A percentile compares a stretch with the other conserved stretches of the same genome.
Evolutionary conservation across 148 eudicot species (phyloP).

Genomic region (Fagopyrum tataricum): DNA sequence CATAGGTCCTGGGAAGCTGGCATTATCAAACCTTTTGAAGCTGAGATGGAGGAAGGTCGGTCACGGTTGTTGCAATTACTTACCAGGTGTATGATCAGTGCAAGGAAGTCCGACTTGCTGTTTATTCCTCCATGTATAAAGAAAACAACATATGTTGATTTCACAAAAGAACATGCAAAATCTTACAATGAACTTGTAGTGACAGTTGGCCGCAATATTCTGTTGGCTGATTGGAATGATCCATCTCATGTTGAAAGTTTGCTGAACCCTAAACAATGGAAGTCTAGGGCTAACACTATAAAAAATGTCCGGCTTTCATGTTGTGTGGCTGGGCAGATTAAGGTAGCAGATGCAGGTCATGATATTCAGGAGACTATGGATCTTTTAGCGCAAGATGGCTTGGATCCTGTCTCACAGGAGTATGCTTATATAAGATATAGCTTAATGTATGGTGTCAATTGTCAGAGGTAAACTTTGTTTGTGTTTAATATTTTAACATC

Average conservation of each 20-base stretch:
- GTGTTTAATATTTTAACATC: neutral
- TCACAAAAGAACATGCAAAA: conserved; percentile 73
- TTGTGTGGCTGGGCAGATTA: conserved; percentile 93
- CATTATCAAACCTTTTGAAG: conserved; percentile 83
- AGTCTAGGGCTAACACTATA: conserved; percentile 59
- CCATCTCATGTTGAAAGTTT: conserved; percentile 96
- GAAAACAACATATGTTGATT: conserved; percentile 55
- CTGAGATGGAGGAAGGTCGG: conserved; percentile 87
- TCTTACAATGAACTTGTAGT: conserved; percentile 89
- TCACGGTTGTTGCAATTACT: conserved; percentile 69
- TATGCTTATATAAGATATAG: conserved; percentile 51
- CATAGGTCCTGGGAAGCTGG: conserved; percentile 83
- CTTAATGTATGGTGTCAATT: conserved; percentile 64
- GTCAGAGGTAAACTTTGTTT: conserved; percentile 60
- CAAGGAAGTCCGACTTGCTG: conserved; percentile 73
- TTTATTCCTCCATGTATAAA: conserved; percentile 87
- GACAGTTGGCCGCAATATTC: conserved; percentile 82
- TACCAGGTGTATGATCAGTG: conserved; percentile 93
- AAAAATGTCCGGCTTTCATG: conserved; percentile 88
- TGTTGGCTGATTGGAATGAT: conserved; percentile 99
- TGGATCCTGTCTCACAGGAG: conserved; percentile 66
- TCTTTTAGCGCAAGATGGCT: conserved; percentile 53
- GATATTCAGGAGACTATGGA: conserved; percentile 99
- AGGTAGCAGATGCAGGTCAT: conserved; percentile 68
- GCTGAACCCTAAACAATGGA: conserved; percentile 89